Conservation (phyloP, 2,329 filamentous ascomycete genomes). For the Diaporthe longicolla region DNA sequence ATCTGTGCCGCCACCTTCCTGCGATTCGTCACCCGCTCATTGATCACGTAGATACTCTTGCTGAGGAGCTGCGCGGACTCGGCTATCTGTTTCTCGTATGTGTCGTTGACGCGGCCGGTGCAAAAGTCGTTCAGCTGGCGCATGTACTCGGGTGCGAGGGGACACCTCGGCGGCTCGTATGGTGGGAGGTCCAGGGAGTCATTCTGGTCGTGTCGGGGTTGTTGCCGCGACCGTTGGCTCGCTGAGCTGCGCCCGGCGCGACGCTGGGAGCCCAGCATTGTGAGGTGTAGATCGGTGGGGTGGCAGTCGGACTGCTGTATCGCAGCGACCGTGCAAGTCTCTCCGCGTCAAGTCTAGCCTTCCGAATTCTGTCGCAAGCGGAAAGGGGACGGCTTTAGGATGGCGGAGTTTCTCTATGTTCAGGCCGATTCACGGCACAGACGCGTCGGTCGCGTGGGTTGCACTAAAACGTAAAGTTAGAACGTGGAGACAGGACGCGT, state of each 20-base stretch:
- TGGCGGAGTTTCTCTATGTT: not conserved
- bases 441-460: conserved; percentile 14
- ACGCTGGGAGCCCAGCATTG: conserved; percentile 17
- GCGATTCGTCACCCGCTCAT: conserved; percentile 58
- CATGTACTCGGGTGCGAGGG: conserved; percentile 58
- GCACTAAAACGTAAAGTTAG: not conserved
- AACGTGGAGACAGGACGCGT: not conserved
- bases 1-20: conserved; percentile 53
- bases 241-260: conserved; percentile 30
- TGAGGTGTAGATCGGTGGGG: not conserved
- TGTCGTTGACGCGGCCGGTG: conserved; percentile 55
- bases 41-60: conserved; percentile 62
- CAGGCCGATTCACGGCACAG: not conserved
- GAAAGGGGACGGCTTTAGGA: not conserved
- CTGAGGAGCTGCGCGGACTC: conserved; percentile 60
- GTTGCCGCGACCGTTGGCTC: conserved; percentile 45
- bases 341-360: not conserved
- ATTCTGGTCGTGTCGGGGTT: conserved; percentile 5
- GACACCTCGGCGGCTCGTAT: conserved; percentile 64
- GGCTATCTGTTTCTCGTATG: conserved; percentile 63
- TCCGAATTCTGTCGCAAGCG: not conserved
- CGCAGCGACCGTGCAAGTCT: not conserved
- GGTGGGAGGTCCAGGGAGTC: conserved; percentile 57
- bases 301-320: not conserved
- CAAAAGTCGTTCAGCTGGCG: conserved; percentile 60